Evolutionary conservation across 116 monocot genomes (phyloP).

Genomic region (Zostera marina): DNA sequence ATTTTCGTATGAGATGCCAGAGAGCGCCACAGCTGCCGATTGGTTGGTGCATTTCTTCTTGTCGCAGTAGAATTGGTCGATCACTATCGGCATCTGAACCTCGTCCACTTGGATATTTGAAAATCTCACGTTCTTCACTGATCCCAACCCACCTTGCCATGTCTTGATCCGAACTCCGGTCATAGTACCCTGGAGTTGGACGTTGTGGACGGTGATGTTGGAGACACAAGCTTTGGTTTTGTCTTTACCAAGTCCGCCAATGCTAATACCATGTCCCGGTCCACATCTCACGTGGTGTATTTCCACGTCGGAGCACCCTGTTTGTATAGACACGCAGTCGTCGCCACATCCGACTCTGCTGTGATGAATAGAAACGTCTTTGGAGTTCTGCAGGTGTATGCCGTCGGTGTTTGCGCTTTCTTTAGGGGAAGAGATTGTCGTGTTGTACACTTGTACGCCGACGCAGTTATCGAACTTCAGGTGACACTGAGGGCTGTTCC

Average conservation of each 20-base stretch:
- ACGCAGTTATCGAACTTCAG: constrained; percentile 74
- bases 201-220: constrained; percentile 36
- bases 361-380: constrained; percentile 38
- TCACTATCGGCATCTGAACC: constrained; percentile 67
- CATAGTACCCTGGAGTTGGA: constrained; percentile 34
- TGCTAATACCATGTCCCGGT: constrained; percentile 79
- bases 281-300: constrained; percentile 52
- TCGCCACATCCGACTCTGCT: constrained; percentile 38
- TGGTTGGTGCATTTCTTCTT: constrained; percentile 54
- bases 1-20: constrained; percentile 47
- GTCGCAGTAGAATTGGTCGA: constrained; percentile 92
- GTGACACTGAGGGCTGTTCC: constrained; percentile 77
- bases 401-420: constrained; percentile 81
- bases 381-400: constrained; percentile 75
- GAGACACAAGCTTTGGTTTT: constrained; percentile 59
- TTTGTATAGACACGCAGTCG: constrained; percentile 68
- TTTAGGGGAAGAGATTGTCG: constrained; percentile 55
- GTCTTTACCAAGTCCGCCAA: constrained; percentile 58
- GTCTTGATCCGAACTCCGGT: constrained; percentile 75
- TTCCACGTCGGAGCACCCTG: constrained; percentile 49
- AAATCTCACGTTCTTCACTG: constrained; percentile 47
- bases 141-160: constrained; percentile 87
- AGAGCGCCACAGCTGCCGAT: constrained; percentile 61
- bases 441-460: constrained; percentile 35
- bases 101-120: constrained; percentile 45